Percentiles rank a stretch among this genome's conserved stretches.
Conservation (phyloP, 352 stramenopile species). For the Phytophthora meadii region DNA sequence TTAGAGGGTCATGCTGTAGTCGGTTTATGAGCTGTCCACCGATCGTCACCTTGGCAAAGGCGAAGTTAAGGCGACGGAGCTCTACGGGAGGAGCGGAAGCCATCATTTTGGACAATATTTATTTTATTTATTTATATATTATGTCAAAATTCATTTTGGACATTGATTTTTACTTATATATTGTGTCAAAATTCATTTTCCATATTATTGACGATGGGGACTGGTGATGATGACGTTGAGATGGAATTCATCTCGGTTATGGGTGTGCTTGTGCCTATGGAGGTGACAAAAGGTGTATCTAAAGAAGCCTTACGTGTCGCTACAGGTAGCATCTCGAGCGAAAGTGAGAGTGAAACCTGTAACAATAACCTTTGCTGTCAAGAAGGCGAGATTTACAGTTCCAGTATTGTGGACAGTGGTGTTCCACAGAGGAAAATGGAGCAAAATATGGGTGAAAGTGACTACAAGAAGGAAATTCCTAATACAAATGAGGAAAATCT, state of each 20-base stretch:
- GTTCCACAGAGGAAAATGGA: no score
- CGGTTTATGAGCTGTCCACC: constrained; percentile 65
- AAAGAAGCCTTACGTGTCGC: constrained; percentile 5
- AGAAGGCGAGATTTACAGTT: neutral
- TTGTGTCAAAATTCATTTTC: neutral
- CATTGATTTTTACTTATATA: no score
- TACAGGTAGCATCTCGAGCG: neutral
- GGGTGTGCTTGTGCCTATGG: constrained; percentile 18
- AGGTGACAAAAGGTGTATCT: constrained; percentile 22
- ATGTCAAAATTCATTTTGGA: neutral
- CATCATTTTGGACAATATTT: constrained; percentile 2
- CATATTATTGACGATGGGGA: neutral
- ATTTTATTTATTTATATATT: no score
- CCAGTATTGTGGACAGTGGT: neutral
- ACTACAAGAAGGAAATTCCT: neutral
- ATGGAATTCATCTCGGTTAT: constrained; percentile 25
- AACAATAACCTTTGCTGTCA: neutral
- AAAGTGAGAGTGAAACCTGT: neutral
- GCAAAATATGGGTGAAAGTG: neutral
- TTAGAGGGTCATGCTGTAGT: constrained; percentile 53
- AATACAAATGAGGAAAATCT: no score
- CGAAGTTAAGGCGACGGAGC: constrained; percentile 69
- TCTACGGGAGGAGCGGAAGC: constrained; percentile 43
- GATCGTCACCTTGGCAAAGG: constrained; percentile 77
- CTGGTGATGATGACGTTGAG: constrained; percentile 11